Evolutionary conservation across 441 rosid genomes (phyloP).

Genomic region (Corymbia calophylla): DNA sequence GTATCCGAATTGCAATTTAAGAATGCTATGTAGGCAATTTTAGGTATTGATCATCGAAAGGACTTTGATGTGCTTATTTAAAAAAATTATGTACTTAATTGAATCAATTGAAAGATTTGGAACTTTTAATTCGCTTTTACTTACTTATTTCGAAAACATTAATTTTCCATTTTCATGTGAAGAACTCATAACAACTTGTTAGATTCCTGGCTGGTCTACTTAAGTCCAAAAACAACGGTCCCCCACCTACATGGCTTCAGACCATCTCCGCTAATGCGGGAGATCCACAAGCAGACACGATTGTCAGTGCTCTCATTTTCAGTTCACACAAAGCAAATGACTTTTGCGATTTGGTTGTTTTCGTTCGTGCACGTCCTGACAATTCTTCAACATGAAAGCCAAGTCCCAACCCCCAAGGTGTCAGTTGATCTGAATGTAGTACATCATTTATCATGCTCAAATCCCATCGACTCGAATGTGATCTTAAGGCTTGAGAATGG

Average conservation of each 20-base stretch:
- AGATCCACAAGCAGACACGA: background rate
- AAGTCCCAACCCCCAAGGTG: background rate
- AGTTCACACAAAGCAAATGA: background rate
- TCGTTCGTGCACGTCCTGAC: background rate
- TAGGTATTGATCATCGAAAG: too few relatives aligned
- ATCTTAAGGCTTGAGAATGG: background rate
- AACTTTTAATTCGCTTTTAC: fast-evolving
- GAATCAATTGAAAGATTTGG: too few relatives aligned
- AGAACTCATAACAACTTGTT: too few relatives aligned
- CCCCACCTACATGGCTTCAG: background rate
- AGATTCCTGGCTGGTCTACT: too few relatives aligned
- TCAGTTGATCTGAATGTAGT: background rate
- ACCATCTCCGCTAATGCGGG: background rate
- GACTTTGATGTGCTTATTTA: too few relatives aligned
- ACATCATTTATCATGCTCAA: background rate
- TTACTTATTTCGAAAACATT: too few relatives aligned
- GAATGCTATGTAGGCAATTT: too few relatives aligned
- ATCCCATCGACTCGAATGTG: background rate
- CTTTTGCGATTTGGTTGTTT: background rate
- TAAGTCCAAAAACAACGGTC: background rate
- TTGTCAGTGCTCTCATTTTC: background rate
- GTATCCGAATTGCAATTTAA: too few relatives aligned
- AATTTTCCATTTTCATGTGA: background rate
- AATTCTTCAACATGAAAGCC: background rate
- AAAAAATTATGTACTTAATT: too few relatives aligned